A percentile compares a stretch with the other conserved stretches of the same genome.
Evolutionary conservation across 306 rosid species (phyloP).

Genomic region (Castanospermum australe): DNA sequence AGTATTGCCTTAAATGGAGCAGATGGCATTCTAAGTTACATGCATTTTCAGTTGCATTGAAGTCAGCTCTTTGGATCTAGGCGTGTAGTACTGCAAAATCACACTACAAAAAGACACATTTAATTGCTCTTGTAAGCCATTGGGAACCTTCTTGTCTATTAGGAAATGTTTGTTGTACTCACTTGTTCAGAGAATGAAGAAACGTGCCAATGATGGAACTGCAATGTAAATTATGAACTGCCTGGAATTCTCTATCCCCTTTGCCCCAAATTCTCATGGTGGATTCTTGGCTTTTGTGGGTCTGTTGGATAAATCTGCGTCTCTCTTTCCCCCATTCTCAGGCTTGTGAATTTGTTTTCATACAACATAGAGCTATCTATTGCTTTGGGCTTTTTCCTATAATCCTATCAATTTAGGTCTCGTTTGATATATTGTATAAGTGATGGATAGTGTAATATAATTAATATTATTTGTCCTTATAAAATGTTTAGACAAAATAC

Average conservation of each 20-base stretch:
- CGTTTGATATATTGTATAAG: no score
- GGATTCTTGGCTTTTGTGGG: neutral
- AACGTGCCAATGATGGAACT: neutral
- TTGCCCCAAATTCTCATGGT: neutral
- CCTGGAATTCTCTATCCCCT: neutral
- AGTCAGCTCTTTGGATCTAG: neutral
- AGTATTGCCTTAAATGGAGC: neutral
- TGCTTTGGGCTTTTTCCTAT: no score
- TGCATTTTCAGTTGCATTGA: neutral
- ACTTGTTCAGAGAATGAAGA: neutral
- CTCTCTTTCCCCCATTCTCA: neutral
- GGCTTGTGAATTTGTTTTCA: neutral
- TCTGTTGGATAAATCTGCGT: neutral
- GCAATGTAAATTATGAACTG: constrained; percentile 18
- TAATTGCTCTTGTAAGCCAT: constrained; percentile 24
- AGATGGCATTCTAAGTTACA: neutral
- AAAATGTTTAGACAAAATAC: no score
- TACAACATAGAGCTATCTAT: neutral
- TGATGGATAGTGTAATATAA: no score
- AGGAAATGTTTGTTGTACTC: constrained; percentile 24
- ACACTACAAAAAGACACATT: neutral
- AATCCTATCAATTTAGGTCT: no score
- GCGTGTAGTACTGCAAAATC: neutral
- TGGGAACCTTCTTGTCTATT: neutral
- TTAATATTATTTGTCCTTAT: no score